These are phyloP conservation scores for Penicillium subrubescens DNA, from an alignment of 495 filamentous ascomycete species.

Conservation along the genomic window DNA sequence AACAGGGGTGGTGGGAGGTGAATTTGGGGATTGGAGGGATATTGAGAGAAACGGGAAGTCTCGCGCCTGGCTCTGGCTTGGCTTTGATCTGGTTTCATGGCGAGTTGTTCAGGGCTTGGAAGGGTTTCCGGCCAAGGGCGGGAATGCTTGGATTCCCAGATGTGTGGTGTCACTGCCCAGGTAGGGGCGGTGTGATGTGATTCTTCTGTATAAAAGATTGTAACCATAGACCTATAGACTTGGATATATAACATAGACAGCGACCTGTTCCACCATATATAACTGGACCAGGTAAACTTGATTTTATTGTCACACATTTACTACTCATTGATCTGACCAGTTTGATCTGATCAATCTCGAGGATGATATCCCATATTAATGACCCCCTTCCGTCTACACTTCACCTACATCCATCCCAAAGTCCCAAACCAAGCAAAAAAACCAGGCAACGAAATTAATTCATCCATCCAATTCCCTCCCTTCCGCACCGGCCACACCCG, in stretches of 20 bases:
- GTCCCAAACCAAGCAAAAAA: background rate
- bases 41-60: background rate
- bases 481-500: background rate
- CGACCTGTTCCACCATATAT: background rate
- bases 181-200: background rate
- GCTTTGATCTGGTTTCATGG: background rate
- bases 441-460: background rate
- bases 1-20: conserved; percentile 13
- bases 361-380: background rate
- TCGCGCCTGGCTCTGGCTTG: background rate
- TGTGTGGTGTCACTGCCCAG: background rate
- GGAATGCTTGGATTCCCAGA: conserved; percentile 6
- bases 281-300: background rate
- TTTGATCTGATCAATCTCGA: background rate
- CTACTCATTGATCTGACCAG: background rate
- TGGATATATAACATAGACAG: background rate
- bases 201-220: background rate
- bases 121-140: background rate
- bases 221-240: background rate
- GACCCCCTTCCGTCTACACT: background rate
- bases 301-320: background rate
- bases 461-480: background rate
- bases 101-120: background rate
- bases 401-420: background rate
- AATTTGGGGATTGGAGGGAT: background rate